A percentile compares a stretch with the other conserved stretches of the same genome.
These are phyloP conservation scores for Aspergillus leporis DNA, from an alignment of 495 filamentous ascomycete species.

Conservation along the genomic window DNA sequence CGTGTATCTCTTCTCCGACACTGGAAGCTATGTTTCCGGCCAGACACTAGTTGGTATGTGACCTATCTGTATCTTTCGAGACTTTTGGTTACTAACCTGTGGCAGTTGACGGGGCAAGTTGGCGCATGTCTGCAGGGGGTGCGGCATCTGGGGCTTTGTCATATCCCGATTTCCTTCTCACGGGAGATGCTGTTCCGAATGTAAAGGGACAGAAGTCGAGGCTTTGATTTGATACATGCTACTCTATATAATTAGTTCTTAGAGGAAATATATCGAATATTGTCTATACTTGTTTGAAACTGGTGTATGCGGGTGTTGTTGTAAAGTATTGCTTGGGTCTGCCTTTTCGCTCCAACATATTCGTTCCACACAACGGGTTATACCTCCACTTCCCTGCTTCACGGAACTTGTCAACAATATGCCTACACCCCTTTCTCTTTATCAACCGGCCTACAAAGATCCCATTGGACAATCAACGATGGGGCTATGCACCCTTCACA, in stretches of 20 bases:
- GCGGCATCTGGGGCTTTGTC: slow-evolving; percentile 34
- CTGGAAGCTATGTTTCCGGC: slow-evolving; percentile 82
- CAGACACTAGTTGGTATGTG: slow-evolving; percentile 65
- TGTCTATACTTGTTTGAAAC: not conserved
- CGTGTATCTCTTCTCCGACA: slow-evolving; percentile 79
- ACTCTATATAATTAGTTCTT: not conserved
- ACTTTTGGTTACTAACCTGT: slow-evolving; percentile 6
- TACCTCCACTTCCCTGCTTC: not conserved
- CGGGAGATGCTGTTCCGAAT: slow-evolving; percentile 52
- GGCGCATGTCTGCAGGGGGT: slow-evolving; percentile 48
- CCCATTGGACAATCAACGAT: not conserved
- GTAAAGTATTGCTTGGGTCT: too few species aligned
- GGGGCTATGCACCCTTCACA: not conserved
- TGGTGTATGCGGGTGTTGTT: not conserved
- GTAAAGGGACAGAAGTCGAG: slow-evolving; percentile 64
- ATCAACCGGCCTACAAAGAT: not conserved
- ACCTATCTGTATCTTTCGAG: not conserved
- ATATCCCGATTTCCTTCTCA: slow-evolving; percentile 68
- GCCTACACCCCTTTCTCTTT: not conserved
- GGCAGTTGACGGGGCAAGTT: slow-evolving; percentile 47
- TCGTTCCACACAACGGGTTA: too few species aligned
- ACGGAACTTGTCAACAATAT: not conserved
- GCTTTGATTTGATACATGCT: slow-evolving; percentile 43
- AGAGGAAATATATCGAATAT: not conserved
- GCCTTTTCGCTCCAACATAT: too few species aligned